phyloP scores from a whole-genome alignment of 1,284 basidiomycete species.

The Lentinula novae-zelandiae region DNA sequence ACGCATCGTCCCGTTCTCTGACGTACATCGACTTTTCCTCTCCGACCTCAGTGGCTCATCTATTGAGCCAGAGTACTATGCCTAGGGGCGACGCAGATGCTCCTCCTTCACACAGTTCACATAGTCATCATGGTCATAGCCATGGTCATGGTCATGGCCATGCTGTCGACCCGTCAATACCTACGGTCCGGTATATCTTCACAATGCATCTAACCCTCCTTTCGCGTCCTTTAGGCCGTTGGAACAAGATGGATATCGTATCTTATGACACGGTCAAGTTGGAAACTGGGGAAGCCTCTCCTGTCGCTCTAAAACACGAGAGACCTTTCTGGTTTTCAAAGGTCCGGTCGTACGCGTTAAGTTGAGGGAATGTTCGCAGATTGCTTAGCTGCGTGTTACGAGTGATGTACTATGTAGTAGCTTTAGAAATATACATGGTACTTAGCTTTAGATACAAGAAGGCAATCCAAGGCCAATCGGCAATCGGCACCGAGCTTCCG shows the following conservation, averaged over 20 bases:
- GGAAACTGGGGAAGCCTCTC: conserved; percentile 69
- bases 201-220: conserved; percentile 78
- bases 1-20: conserved; percentile 32
- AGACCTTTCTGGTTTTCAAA: conserved; percentile 93
- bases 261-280: conserved; percentile 75
- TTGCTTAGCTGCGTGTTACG: neutral
- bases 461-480: no score
- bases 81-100: conserved; percentile 2
- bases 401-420: neutral
- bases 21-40: conserved; percentile 9
- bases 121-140: neutral
- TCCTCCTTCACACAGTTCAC: neutral
- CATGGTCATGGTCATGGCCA: conserved; percentile 8
- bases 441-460: no score
- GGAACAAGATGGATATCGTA: conserved; percentile 83
- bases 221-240: conserved; percentile 79
- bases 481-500: neutral
- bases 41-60: neutral
- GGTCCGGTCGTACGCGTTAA: conserved; percentile 50
- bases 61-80: neutral
- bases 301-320: conserved; percentile 78
- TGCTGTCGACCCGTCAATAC: neutral
- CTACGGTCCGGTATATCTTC: conserved; percentile 65
- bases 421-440: neutral
- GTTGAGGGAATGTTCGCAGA: neutral